Evolutionary conservation across 345 rosid genomes (phyloP), one percentile per base, ranked within the genome.

Genomic region (Melaleuca alternifolia): DNA sequence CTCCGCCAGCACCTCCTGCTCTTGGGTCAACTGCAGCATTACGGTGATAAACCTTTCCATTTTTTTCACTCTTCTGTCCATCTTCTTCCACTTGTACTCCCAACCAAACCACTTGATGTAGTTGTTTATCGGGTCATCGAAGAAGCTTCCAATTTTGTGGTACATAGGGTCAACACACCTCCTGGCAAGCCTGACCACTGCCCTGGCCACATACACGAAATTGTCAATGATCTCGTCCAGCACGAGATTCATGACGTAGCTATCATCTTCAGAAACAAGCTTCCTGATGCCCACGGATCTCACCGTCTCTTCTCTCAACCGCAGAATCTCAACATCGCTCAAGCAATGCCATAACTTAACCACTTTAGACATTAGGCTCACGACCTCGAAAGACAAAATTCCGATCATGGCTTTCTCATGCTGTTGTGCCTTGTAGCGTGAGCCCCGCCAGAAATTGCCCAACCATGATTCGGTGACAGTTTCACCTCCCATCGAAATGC

Each of bases 31-130:
- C 82, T 93, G 94, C 88, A 88, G 88, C 24, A 90, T 91, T 33
- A 83, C 87, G 3, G 90, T 91, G 62, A 88, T 87, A 85, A 93
- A 93, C 85, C 91, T 90, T 89, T 92, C 93, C 95, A 93, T 92
- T 84, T 94, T 93, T 89, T 93, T 94, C 48, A 93, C 93, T 89
- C 91, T 94, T 90, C 91, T 93, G 50, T 93, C 95, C 97, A 94
- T 94, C 91, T 93, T 94, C 90, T 91, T 92, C 91, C 87, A 83
- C 82, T 89, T 88, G 86, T 93, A 94, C 51, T 90, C 90, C 95
- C 94, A 94, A 24, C 94, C 92, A 57, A 71, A 59, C 97, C 97
- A 94, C 54, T 93, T 91, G 62, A 86, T 33, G 71, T 77, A 30
- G 56, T 89, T 89, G 87, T 77, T 71, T 54, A 89, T 16, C 1